Evolutionary conservation across 106 monocot genomes (phyloP).

Genomic region (Gastrodia elata): DNA sequence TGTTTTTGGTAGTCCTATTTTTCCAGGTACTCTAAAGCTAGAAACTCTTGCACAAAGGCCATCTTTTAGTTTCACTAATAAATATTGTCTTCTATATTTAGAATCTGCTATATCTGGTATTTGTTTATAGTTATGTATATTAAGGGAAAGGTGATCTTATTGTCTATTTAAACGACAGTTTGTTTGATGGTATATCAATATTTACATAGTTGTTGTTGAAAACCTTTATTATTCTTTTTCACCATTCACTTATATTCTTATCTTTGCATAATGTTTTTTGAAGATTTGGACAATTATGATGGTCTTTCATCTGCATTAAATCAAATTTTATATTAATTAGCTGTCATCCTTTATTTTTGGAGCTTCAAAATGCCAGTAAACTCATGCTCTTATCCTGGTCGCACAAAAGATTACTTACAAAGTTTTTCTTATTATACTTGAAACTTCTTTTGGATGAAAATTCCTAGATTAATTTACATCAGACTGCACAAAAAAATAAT

Average conservation of each 20-base stretch:
- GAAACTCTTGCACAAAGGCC: background rate
- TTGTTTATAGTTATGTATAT: background rate
- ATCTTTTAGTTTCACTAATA: background rate
- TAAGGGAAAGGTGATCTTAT: background rate
- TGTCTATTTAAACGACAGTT: background rate
- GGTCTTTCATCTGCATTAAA: background rate
- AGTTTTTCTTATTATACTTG: background rate
- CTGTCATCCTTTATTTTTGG: background rate
- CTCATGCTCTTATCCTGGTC: background rate
- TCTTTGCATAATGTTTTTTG: background rate
- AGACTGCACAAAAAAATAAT: background rate
- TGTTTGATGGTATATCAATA: background rate
- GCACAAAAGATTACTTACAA: background rate
- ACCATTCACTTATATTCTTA: background rate
- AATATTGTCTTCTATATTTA: background rate
- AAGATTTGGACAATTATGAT: background rate
- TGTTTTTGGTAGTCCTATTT: conserved; percentile 10
- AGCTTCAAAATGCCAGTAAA: background rate
- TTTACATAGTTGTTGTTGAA: background rate
- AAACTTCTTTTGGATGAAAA: background rate
- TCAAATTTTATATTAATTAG: background rate
- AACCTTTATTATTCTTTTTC: background rate
- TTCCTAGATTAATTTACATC: background rate
- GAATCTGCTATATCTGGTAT: background rate
- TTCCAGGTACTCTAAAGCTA: conserved; percentile 12